These are phyloP conservation scores for Steccherinum ochraceum DNA, from an alignment of 768 basidiomycete genomes.

Conservation along the genomic window DNA sequence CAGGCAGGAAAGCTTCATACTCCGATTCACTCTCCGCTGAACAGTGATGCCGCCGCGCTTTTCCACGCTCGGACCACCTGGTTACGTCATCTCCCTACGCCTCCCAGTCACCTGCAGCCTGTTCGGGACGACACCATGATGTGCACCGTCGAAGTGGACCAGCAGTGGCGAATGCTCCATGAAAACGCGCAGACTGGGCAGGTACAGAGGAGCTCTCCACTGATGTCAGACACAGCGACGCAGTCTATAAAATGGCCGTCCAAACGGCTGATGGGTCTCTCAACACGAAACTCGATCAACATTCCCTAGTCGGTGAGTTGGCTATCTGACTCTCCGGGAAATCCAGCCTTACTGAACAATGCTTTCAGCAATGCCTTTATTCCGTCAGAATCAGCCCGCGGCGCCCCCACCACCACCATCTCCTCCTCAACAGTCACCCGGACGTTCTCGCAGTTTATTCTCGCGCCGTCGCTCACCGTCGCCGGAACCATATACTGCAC, in stretches of 20 bases:
- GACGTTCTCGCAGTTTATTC: slow-evolving; percentile 18
- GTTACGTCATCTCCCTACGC: not conserved
- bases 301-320: too few relatives aligned
- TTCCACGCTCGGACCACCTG: slow-evolving; percentile 44
- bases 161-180: too few relatives aligned
- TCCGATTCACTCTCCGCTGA: slow-evolving; percentile 38
- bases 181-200: not conserved
- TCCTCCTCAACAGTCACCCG: slow-evolving; percentile 11
- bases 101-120: not conserved
- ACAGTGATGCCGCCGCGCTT: slow-evolving; percentile 9
- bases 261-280: too few relatives aligned
- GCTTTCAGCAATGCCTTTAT: slow-evolving; percentile 24
- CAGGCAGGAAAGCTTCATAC: slow-evolving; percentile 20
- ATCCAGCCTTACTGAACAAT: too few relatives aligned
- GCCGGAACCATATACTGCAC: not conserved
- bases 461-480: slow-evolving; percentile 12
- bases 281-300: too few relatives aligned
- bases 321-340: not conserved
- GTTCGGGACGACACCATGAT: too few relatives aligned
- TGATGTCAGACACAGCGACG: not conserved
- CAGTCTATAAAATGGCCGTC: too few relatives aligned
- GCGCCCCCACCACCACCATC: slow-evolving; percentile 10
- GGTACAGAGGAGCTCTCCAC: not conserved
- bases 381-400: slow-evolving; percentile 13
- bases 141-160: too few relatives aligned